phyloP scores from a whole-genome alignment of 805 yeast species.

The Myxozyma geophila region DNA sequence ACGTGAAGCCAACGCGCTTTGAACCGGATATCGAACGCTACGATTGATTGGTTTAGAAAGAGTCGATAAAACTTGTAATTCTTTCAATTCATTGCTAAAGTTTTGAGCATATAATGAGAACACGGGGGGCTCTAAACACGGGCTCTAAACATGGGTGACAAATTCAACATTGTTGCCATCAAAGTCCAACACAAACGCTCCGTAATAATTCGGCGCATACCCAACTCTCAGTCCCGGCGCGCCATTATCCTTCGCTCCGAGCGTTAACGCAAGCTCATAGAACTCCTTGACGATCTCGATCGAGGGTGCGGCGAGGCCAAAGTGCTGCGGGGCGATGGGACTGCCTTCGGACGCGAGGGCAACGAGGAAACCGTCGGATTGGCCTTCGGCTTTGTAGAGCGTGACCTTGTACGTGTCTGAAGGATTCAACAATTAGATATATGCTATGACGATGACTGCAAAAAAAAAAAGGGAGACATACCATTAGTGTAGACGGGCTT shows the following conservation, averaged over 20 bases:
- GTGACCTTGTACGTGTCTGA: not conserved
- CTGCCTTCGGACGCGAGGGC: not conserved
- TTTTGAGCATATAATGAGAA: not conserved
- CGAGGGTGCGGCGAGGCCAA: slow-evolving; percentile 11
- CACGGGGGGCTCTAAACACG: too few species aligned
- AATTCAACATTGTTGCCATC: slow-evolving; percentile 25
- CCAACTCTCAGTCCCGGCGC: slow-evolving; percentile 14
- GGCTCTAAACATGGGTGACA: not conserved
- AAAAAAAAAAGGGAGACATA: not conserved
- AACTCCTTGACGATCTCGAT: slow-evolving; percentile 7
- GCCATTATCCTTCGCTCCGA: slow-evolving; percentile 20
- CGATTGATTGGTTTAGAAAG: too few species aligned
- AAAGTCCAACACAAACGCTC: slow-evolving; percentile 17
- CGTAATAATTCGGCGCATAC: slow-evolving; percentile 18
- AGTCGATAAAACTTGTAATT: too few species aligned
- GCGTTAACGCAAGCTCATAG: slow-evolving; percentile 7
- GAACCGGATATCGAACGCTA: too few species aligned
- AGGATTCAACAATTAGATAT: not conserved
- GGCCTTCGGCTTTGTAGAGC: not conserved
- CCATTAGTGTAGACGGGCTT: not conserved
- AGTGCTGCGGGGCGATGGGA: slow-evolving; percentile 3
- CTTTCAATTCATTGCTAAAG: too few species aligned
- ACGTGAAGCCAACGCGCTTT: not conserved
- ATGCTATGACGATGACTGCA: not conserved
- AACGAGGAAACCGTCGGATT: not conserved